phyloP scores from a whole-genome alignment of 2,329 filamentous ascomycete genomes.

The Trichoderma harzianum region DNA sequence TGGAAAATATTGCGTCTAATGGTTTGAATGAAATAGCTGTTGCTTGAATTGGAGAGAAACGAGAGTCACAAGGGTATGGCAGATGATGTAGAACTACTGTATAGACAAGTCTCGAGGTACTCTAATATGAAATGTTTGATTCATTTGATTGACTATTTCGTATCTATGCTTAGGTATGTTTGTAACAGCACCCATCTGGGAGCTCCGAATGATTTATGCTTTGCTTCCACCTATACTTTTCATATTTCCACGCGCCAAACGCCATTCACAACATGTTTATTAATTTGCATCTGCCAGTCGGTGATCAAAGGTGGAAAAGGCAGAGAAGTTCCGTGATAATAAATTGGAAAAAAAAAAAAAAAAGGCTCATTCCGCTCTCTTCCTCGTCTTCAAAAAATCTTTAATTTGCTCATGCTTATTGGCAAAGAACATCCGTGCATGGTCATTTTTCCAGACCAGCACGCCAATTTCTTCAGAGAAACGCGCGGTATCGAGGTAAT shows the following conservation, averaged over 20 bases:
- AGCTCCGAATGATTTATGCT: background rate
- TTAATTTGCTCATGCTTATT: conserved; percentile 85
- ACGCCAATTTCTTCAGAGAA: conserved; percentile 93
- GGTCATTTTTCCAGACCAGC: conserved; percentile 79
- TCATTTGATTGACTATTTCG: background rate
- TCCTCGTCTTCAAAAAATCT: conserved; percentile 69
- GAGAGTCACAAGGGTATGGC: background rate
- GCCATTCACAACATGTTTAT: background rate
- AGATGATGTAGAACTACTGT: background rate
- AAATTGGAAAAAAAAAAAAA: background rate
- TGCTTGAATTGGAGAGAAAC: conserved; percentile 1
- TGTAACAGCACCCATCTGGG: background rate
- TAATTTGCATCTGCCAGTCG: background rate
- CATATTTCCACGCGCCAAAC: background rate
- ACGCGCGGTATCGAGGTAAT: conserved; percentile 66
- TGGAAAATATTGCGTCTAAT: background rate
- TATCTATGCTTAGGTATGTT: background rate
- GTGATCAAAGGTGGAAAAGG: background rate
- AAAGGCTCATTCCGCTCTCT: conserved; percentile 41
- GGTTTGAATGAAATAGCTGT: background rate
- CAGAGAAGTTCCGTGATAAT: background rate
- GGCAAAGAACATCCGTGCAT: conserved; percentile 83
- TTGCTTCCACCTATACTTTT: background rate
- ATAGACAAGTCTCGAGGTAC: background rate
- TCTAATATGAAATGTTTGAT: background rate